These are phyloP conservation scores for Apophysomyces variabilis DNA, from an alignment of 371 early-diverging fungal species.

Conservation along the genomic window DNA sequence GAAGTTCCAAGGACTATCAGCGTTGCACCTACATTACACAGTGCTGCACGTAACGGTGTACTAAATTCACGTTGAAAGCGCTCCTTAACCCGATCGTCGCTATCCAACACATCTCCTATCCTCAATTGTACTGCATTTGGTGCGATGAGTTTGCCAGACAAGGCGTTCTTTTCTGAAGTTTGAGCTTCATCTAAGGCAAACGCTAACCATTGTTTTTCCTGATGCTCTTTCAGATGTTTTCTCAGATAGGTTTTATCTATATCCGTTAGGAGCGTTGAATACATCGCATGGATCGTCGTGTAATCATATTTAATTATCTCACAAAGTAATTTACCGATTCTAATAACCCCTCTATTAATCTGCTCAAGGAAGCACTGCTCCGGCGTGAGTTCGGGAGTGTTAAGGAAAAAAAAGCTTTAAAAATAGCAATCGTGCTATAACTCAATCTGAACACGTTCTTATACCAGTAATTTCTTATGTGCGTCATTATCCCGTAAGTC, in stretches of 20 bases:
- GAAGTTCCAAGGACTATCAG: slow-evolving; percentile 30
- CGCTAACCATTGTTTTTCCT: slow-evolving; percentile 21
- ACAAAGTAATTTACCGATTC: background rate
- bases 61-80: slow-evolving; percentile 26
- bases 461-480: background rate
- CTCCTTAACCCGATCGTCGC: background rate
- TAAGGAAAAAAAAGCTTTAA: slow-evolving; percentile 14
- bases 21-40: slow-evolving; percentile 21
- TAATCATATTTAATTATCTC: background rate
- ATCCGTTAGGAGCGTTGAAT: background rate
- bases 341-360: slow-evolving; percentile 24
- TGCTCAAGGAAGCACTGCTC: slow-evolving; percentile 31
- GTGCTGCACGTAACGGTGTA: slow-evolving; percentile 24
- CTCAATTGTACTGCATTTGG: background rate
- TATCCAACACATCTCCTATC: background rate
- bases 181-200: slow-evolving; percentile 36
- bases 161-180: slow-evolving; percentile 17
- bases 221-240: background rate
- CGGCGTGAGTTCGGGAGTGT: slow-evolving; percentile 18
- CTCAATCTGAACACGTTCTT: slow-evolving; percentile 12
- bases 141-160: background rate
- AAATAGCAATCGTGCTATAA: slow-evolving; percentile 26
- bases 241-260: background rate
- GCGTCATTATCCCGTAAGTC: background rate
- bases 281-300: background rate